Base-by-base conservation (phyloP, 176 grass and related monocot genomes). In the Leersia perrieri region DNA sequence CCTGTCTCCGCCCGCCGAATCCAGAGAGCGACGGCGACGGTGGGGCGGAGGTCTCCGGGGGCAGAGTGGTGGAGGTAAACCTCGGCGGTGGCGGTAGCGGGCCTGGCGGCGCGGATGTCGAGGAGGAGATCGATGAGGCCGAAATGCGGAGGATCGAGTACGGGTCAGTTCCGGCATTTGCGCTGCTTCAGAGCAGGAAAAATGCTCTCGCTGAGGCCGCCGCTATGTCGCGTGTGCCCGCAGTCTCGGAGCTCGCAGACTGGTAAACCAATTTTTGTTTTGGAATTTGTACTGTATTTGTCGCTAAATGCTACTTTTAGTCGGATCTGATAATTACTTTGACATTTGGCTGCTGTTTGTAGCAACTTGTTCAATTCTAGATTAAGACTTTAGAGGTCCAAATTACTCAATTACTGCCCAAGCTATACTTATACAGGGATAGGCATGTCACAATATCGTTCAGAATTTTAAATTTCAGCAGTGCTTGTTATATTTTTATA, bases 131-230 rank as follows among this genome's bases (percentile, higher is more conserved):
- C 66, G 80, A 83, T 22, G 92, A 91, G 63, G 88, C 87, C 18
- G 84, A 82, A 84, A 93, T 87, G 82, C 86, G 95, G 53, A 90
- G 90, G 65, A 95, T 98, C 33, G 90, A 94, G 63, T 98, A 98
- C 7, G 95, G 93, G 5, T 98, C 92, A 0, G 62, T 93, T 20
- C 88, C 90, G 23, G 83, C 88, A 44, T 95, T 92, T 22, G 95
- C 90, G 35, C 74, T 93, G 67, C 85, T 98, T 25, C 90, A 98
- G 82, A 89, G 82, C 64, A 86, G 89, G 87, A 98, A 91, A 81
- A 93, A 94, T 34, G 76, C 84, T 9, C 86, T 98, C 33, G 70
- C 82, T n/a, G 71, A 80, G 18, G 51, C 40, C 45, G 86, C 92
- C 16, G 85, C 88, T 63, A 74, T 93, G 92, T 79, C 80, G 33